Evolutionary conservation across 2,329 filamentous ascomycete genomes (phyloP).

Genomic region (Fusarium metavorans): DNA sequence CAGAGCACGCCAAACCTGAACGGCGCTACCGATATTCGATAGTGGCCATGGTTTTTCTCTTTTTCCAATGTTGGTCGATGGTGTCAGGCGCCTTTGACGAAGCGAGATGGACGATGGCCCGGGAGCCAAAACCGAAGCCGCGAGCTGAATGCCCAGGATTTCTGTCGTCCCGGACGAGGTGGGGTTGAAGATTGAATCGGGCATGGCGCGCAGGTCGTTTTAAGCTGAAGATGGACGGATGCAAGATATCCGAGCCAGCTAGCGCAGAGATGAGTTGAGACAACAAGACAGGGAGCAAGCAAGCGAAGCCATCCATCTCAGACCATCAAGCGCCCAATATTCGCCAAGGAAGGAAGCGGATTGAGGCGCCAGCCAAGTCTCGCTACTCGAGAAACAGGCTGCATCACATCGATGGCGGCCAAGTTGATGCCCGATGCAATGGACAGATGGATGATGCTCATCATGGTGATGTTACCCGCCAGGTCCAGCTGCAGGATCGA

Average conservation of each 20-base stretch:
- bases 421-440: constrained; percentile 34
- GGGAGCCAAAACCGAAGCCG: not conserved
- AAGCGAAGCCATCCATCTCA: constrained; percentile 3
- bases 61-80: constrained; percentile 7
- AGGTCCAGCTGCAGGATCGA: not conserved
- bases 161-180: constrained; percentile 3
- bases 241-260: constrained; percentile 8
- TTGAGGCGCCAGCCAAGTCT: constrained; percentile 3
- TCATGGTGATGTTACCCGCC: constrained; percentile 7
- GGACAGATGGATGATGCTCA: not conserved
- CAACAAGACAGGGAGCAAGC: constrained; percentile 1
- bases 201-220: constrained; percentile 14
- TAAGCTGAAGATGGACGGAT: not conserved
- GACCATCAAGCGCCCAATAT: not conserved
- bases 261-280: constrained; percentile 7
- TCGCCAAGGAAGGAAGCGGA: constrained; percentile 1
- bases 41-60: constrained; percentile 27
- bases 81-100: constrained; percentile 7
- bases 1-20: constrained; percentile 17
- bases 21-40: constrained; percentile 19
- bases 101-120: not conserved
- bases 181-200: constrained; percentile 24
- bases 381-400: constrained; percentile 5
- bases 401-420: constrained; percentile 5
- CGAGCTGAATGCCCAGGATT: constrained; percentile 26